Evolutionary conservation across 2,329 filamentous ascomycete species (phyloP).

Genomic region (Eutypa lata): DNA sequence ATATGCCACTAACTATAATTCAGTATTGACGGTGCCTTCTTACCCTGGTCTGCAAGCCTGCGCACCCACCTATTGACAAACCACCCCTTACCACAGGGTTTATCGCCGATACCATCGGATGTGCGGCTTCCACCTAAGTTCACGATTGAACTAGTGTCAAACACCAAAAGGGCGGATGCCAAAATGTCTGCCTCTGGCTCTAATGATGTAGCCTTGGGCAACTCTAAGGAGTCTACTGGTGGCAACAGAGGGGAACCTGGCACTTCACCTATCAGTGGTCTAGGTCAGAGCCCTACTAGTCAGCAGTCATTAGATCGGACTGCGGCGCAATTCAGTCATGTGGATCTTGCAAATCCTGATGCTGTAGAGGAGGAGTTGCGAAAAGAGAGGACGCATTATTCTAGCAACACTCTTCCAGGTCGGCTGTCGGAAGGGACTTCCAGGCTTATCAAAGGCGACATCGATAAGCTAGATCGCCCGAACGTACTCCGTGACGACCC

Average conservation of each 20-base stretch:
- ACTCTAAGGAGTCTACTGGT: neutral
- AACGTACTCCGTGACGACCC: conserved; percentile 35
- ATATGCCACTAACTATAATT: conserved; percentile 2
- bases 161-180: conserved; percentile 14
- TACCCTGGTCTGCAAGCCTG: conserved; percentile 72
- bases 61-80: conserved; percentile 61
- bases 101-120: conserved; percentile 70
- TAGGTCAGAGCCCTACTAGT: conserved; percentile 1
- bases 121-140: conserved; percentile 75
- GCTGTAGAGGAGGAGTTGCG: conserved; percentile 18
- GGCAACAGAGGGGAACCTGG: conserved; percentile 2
- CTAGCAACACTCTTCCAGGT: conserved; percentile 14
- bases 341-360: conserved; percentile 15
- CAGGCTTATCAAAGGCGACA: conserved; percentile 9
- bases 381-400: conserved; percentile 12
- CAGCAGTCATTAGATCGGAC: conserved; percentile 16
- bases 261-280: neutral
- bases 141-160: conserved; percentile 42
- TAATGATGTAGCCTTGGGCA: neutral
- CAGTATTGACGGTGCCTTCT: conserved; percentile 77
- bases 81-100: conserved; percentile 65
- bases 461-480: conserved; percentile 30
- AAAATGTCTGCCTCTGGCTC: conserved; percentile 8
- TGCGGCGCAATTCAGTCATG: conserved; percentile 26
- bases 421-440: conserved; percentile 22